Evolutionary conservation across 805 yeast species (phyloP), one percentile per base, ranked within the genome.

Genomic region (Metschnikowia sp.): DNA sequence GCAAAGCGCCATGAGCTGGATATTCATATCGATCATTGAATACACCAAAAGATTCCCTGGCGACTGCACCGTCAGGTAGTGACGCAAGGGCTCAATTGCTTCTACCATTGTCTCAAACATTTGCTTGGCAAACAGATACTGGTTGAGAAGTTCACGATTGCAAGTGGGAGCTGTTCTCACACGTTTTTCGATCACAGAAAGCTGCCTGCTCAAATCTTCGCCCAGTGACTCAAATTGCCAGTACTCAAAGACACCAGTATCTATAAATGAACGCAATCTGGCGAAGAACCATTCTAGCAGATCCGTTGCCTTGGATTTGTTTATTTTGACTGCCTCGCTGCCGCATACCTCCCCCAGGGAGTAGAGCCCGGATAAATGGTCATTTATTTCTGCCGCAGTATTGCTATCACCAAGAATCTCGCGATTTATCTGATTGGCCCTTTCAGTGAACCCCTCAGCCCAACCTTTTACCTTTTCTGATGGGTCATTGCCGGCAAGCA

Each of bases 1-100:
- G 32, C 18, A 30, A 19, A 42, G 22, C 10, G 40, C 19, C 15
- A 42, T 10, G 22, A 36, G 29, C 40, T n/a, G 15, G 22, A 42
- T 30, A 36, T 35, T 42, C 22, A 42, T 40, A 32, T 42, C 40
- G n/a, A 42, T 22, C 15, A 42, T 30, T 3, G 31, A 31, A 30
- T 36, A 42, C 5, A 42, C 12, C 40, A 42, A 36, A 3, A 12
- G 3, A 30, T 36, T n/a, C 1, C 32, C 40, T 8, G 28, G 10
- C 12, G 30, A 8, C 3, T n/a, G 12, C 5, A 18, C 19, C 19
- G 32, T 11, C 11, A n/a, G 19, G 12, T 42, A 42, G 36, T 42
- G 31, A n/a, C 36, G 19, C 9, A 42, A 19, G 18, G 31, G 31
- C 32, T 42, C 45, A 31, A 42, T 42, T 15, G 45, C 22, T 10